Evolutionary conservation across 2,329 filamentous ascomycete species (phyloP), one percentile per base, ranked within the genome.

Genomic region (Rhynchosporium secalis): DNA sequence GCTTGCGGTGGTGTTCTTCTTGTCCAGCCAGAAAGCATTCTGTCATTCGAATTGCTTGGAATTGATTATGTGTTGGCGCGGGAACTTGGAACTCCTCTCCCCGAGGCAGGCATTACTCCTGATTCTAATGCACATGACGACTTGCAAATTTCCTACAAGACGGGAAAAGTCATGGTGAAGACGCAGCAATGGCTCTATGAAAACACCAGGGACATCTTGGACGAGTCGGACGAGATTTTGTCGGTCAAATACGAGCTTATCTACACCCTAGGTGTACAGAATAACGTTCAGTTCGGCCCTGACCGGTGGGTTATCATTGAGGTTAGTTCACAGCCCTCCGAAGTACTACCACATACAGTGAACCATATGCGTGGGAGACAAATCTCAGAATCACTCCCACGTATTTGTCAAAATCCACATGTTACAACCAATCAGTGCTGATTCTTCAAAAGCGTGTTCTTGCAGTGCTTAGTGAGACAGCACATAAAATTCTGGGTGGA

Each of bases 171-270:
- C 0, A 69, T 85, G 13, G 63, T 82, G 0, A 20, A 70, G 0
- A 78, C 73, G 0, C 80, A 84, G n/a, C 29, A 73, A 0, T 81
- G 78, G 64, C 75, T 87, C 1, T 72, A 81, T 36, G 13, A 56
- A 0, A 63, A 72, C 1, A 77, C 80, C 0, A 75, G 84, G 0
- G 85, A 88, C 63, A 78, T 90, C 1, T 76, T 89, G 0, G 86
- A 89, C 61, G 86, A 90, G 71, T 86, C 83, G 45, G 87, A 90
- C 54, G 85, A 88, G 61, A 84, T 83, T 59, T 82, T 88, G 48
- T 83, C 79, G 48, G 78, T 81, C 3, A 83, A 81, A 52, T 87
- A 86, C 45, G 84, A 89, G 67, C 72, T 89, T 0, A 76, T 89
- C 1, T 89, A 89, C 62, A 87, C 85, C 0, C 81, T 88, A 67